Evolutionary conservation across 2,329 filamentous ascomycete genomes (phyloP).

Genomic region (Pyrenochaeta sp.): DNA sequence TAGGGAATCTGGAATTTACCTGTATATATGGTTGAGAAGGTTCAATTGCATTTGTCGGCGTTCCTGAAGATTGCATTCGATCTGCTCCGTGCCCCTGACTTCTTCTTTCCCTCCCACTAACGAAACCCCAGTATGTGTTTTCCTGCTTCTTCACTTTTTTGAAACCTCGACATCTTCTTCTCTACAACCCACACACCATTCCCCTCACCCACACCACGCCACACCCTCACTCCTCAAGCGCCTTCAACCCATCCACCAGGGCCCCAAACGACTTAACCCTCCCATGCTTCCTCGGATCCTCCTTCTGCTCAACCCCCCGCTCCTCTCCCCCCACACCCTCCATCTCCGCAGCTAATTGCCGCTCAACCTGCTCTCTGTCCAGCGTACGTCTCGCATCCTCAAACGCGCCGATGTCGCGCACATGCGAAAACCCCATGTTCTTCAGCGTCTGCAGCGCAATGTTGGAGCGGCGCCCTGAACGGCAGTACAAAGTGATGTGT

Average conservation of each 20-base stretch:
- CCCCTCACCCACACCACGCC: too few relatives aligned
- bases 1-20: conserved; percentile 19
- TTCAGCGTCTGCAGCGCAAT: conserved; percentile 41
- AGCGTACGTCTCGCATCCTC: conserved; percentile 41
- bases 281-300: conserved; percentile 14
- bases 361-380: conserved; percentile 32
- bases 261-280: conserved; percentile 30
- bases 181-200: too few relatives aligned
- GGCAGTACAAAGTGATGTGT: conserved; percentile 48
- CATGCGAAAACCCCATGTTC: conserved; percentile 37
- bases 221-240: conserved; percentile 24
- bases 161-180: too few relatives aligned
- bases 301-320: conserved; percentile 1
- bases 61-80: neutral
- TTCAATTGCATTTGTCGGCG: neutral
- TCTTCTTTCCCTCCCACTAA: neutral
- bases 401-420: conserved; percentile 46
- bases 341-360: conserved; percentile 20
- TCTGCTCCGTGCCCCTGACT: neutral
- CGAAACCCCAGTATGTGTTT: neutral
- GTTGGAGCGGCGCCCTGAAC: conserved; percentile 42
- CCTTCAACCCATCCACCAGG: conserved; percentile 40
- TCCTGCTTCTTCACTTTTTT: neutral
- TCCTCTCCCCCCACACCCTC: neutral
- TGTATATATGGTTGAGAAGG: conserved; percentile 12